Conservation (phyloP, 495 filamentous ascomycete species). For the Penicillium coprophilum region DNA sequence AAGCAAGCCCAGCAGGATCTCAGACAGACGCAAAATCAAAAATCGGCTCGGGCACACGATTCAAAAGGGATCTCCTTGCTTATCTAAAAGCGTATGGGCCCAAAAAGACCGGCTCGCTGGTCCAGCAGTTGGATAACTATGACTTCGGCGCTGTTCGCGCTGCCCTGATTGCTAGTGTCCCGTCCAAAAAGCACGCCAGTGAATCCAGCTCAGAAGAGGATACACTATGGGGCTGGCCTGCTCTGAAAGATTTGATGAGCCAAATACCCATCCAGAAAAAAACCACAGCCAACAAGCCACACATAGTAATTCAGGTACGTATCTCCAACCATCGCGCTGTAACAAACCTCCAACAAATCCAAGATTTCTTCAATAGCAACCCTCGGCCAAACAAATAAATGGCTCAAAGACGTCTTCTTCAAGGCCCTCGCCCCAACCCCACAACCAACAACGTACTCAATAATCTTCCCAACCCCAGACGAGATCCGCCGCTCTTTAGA, state of each 20-base stretch:
- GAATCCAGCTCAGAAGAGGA: constrained; percentile 34
- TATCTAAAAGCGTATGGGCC: constrained; percentile 71
- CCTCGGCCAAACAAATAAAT: constrained; percentile 69
- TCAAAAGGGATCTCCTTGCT: constrained; percentile 72
- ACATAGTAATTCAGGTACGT: constrained; percentile 65
- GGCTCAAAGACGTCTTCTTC: constrained; percentile 70
- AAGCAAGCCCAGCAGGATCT: constrained; percentile 12
- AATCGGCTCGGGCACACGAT: constrained; percentile 63
- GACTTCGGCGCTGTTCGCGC: constrained; percentile 73
- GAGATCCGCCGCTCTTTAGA: constrained; percentile 79
- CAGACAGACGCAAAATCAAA: constrained; percentile 8
- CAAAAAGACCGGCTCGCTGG: constrained; percentile 50
- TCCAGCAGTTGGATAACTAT: constrained; percentile 57
- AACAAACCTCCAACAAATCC: neutral
- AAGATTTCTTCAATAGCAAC: constrained; percentile 79
- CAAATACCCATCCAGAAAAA: constrained; percentile 39
- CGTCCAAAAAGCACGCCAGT: constrained; percentile 57
- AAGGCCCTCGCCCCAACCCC: constrained; percentile 41
- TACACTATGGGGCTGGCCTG: constrained; percentile 74
- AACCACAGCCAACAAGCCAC: constrained; percentile 32
- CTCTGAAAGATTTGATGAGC: constrained; percentile 59
- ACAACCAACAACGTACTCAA: constrained; percentile 41
- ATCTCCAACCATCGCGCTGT: neutral
- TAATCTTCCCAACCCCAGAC: constrained; percentile 78
- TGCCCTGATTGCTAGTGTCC: constrained; percentile 73